phyloP scores from a whole-genome alignment of 768 basidiomycete genomes.

The Leccinum boreale region DNA sequence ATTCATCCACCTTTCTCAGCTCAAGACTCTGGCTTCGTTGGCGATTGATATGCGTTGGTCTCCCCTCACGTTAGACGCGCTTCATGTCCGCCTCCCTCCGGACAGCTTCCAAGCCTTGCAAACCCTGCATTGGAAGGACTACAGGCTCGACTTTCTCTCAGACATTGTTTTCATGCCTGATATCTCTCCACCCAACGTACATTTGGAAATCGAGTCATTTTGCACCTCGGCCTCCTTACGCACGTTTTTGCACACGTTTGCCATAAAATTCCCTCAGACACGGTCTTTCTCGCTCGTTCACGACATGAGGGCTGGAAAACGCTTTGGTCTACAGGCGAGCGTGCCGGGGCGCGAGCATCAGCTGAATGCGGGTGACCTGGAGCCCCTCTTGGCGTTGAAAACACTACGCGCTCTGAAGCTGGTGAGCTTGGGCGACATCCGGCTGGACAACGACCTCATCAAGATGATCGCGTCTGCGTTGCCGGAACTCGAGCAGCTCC shows the following conservation, averaged over 20 bases:
- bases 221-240: slow-evolving; percentile 18
- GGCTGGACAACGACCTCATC: slow-evolving; percentile 16
- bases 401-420: slow-evolving; percentile 13
- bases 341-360: slow-evolving; percentile 18
- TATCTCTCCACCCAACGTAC: slow-evolving; percentile 7
- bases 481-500: slow-evolving; percentile 19
- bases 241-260: slow-evolving; percentile 11
- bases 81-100: slow-evolving; percentile 10
- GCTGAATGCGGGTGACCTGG: slow-evolving; percentile 7
- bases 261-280: slow-evolving; percentile 8
- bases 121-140: slow-evolving; percentile 24
- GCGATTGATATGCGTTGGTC: slow-evolving; percentile 26
- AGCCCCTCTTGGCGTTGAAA: slow-evolving; percentile 14
- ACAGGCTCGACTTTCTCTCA: slow-evolving; percentile 10
- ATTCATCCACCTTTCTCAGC: slow-evolving; percentile 20
- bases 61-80: slow-evolving; percentile 5
- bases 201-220: slow-evolving; percentile 21
- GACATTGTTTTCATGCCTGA: slow-evolving; percentile 21
- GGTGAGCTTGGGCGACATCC: slow-evolving; percentile 14
- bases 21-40: slow-evolving; percentile 18
- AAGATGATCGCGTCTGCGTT: slow-evolving; percentile 13
- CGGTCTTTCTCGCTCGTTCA: slow-evolving; percentile 22
- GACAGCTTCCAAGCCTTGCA: slow-evolving; percentile 14
- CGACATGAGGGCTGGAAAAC: slow-evolving; percentile 14
- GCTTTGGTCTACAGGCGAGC: slow-evolving; percentile 17